Evolutionary conservation across 192 early-diverging fungal genomes (phyloP).

Genomic region (Nowakowskiella sp.): DNA sequence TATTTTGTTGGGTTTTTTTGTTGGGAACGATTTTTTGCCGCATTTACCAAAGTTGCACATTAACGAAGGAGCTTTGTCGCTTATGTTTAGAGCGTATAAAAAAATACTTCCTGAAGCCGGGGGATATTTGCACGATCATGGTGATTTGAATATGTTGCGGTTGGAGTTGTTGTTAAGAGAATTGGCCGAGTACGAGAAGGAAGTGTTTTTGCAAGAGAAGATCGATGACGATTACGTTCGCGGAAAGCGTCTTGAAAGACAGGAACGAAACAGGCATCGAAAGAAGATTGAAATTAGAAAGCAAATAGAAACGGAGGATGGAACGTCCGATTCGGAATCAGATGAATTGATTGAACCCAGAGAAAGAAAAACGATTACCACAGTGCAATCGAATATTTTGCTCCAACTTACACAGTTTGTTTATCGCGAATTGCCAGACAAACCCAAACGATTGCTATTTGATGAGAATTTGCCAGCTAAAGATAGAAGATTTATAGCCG

Average conservation of each 20-base stretch:
- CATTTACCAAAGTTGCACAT: conserved; percentile 92
- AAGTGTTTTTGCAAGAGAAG: conserved; percentile 55
- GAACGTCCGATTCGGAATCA: too few relatives aligned
- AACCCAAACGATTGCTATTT: conserved; percentile 15
- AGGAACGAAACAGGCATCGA: conserved; percentile 41
- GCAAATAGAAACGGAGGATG: conserved; percentile 11
- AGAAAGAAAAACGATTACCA: too few relatives aligned
- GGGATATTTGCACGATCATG: conserved; percentile 80
- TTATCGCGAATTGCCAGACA: conserved; percentile 14
- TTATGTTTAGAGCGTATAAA: conserved; percentile 86
- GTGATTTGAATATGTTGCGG: conserved; percentile 64
- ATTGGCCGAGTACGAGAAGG: conserved; percentile 75
- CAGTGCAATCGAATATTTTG: too few relatives aligned
- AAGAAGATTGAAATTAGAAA: conserved; percentile 11
- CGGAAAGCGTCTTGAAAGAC: conserved; percentile 34
- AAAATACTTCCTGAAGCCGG: conserved; percentile 59
- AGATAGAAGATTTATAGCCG: conserved; percentile 57
- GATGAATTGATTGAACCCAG: too few relatives aligned
- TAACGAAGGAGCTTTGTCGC: conserved; percentile 87
- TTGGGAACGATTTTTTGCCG: conserved; percentile 97
- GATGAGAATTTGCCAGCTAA: conserved; percentile 50
- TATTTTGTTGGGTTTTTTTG: conserved; percentile 94
- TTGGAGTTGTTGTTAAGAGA: conserved; percentile 73
- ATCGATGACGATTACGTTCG: conserved; percentile 26
- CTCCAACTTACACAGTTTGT: too few relatives aligned